Base-by-base conservation (phyloP, 2,329 filamentous ascomycete genomes). In the Sporothrix luriei region DNA sequence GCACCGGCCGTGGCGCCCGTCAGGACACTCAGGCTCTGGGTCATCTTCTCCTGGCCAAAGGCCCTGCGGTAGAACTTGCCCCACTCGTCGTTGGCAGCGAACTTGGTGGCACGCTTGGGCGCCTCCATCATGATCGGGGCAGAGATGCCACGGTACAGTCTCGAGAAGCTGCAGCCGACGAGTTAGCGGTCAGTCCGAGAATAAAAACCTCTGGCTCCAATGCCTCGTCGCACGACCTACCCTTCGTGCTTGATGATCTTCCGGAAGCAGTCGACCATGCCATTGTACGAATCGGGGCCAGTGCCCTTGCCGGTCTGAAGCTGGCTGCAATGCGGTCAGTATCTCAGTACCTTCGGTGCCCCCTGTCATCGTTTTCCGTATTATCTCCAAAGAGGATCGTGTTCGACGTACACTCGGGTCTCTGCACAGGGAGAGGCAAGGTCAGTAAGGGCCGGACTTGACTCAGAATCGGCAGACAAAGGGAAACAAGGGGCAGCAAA, bases 61-160 rank as follows among this genome's bases (percentile, higher is more conserved):
- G 91, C 79, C 75, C 91, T 90, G 78, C 93, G 91, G 85, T 97
- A 99, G 82, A 97, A 87, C 81, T 93, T 89, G 76, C 95, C 95
- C 95, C 95, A 99, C 80, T 94, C 92, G 80, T 99, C 95, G 82
- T 99, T 99, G 82, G 95, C 95, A 61, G 95, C 94, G 82, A 99
- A 99, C 82, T 99, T 99, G 84, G 93, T 98, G 55, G 74, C 78
- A 69, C 74, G 74, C 74, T 75, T 75, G 57, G 74, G 74, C 7
- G 94, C 94, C 82, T 98, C 94, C 94, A 99, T 99, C 75, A 98
- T 87, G 78, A 99, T 98, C 66, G 95, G 95, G 33, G 95, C 94
- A 57, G 87, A 89, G 80, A 99, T 99, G 78, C 95, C 95, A 75
- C 95, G 93, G 84, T 99, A 99, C 72, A 99, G 86, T 74, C 94